Evolutionary conservation across 2,329 filamentous ascomycete genomes (phyloP).

Genomic region (Teratosphaeria nubilosa): DNA sequence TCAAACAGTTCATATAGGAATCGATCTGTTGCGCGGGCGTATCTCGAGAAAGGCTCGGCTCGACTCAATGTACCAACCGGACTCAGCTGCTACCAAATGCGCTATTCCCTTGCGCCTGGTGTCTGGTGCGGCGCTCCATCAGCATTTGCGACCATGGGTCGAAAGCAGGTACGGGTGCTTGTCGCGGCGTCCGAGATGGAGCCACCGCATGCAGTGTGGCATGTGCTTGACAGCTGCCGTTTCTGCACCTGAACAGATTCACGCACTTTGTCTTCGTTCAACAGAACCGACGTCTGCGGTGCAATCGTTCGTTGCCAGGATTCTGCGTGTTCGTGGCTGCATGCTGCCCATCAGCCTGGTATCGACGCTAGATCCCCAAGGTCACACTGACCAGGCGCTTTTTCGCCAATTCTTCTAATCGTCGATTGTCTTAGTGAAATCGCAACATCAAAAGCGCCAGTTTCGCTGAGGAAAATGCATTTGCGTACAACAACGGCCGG

Average conservation of each 20-base stretch:
- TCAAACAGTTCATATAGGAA: neutral
- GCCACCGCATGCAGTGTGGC: neutral
- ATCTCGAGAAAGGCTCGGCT: neutral
- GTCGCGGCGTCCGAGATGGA: neutral
- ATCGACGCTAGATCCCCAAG: neutral
- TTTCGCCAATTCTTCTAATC: neutral
- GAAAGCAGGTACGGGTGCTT: neutral
- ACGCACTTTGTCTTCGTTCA: neutral
- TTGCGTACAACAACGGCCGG: neutral
- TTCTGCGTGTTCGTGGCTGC: neutral
- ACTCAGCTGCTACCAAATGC: neutral
- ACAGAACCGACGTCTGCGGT: neutral
- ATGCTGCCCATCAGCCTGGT: neutral
- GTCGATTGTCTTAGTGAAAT: neutral
- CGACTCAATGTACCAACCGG: neutral
- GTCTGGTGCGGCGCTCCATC: neutral
- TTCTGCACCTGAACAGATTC: neutral
- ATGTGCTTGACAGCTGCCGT: neutral
- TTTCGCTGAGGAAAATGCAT: neutral
- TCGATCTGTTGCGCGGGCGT: neutral
- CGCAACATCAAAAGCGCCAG: neutral
- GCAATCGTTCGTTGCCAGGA: neutral
- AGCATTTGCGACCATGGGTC: neutral
- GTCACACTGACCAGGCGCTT: neutral
- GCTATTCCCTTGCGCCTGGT: too few species aligned